Base-by-base conservation (phyloP, 805 yeast species). In the Schwanniomyces vanrijiae region DNA sequence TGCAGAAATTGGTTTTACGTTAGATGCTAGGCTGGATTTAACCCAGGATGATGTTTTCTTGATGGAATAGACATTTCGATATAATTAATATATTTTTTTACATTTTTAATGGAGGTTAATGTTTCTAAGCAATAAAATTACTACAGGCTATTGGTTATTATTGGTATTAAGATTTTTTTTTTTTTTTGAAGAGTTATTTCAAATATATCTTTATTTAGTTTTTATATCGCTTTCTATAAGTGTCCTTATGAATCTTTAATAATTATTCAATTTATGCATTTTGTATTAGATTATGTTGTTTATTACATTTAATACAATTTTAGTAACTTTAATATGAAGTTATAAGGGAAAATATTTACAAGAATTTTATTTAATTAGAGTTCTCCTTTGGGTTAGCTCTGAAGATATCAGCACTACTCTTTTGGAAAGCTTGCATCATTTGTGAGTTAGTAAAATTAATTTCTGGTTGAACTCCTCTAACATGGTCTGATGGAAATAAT, bases 391-490 rank as follows among this genome's bases (percentile, higher is more conserved):
- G 69, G 39, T 68, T 64, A n/a, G 69, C 58, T 55, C 77, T 61
- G 54, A 69, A 72, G 48, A 73, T 71, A 50, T 73, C 77, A 13
- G 73, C 73, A 47, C 68, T 53, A 34, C 55, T 60, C 39, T 54
- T 56, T 48, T 68, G 66, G 54, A 67, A 69, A 6, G 60, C 61
- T 47, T 53, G 52, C 62, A 63, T 55, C 13, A 49, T 47, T 40
- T 52, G 52, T 7, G 63, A 49, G 41, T 50, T 48, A 33, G 45
- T 44, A 24, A 54, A 50, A 22, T 55, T 54, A 13, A 55, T 48
- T 29, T 71, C 75, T 5, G 76, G 76, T 44, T 68, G 63, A 39
- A 73, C 63, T 20, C 68, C 68, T 50, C 76, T 59, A 34, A 56
- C 50, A 49, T 65, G 66, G 53, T 70, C 69, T 24, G 69, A 55